These are phyloP conservation scores for Hymenoscyphus repandus DNA, from an alignment of 2,329 filamentous ascomycete genomes.

Conservation along the genomic window DNA sequence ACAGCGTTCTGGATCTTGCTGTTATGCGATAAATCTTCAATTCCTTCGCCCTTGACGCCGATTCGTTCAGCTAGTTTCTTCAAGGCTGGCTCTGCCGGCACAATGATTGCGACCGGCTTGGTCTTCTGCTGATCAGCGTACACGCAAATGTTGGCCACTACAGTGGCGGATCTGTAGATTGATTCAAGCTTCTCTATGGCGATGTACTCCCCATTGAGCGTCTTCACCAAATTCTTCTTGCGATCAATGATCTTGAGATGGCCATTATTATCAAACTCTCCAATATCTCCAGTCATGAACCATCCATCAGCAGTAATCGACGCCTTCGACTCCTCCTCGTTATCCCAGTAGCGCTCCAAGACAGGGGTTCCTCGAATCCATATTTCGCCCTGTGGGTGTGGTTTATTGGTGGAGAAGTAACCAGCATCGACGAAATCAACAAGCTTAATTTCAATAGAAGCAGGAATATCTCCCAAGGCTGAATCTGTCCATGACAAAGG, in stretches of 20 bases:
- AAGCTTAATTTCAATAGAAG: slow-evolving; percentile 80
- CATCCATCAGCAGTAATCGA: slow-evolving; percentile 79
- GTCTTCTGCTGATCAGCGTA: slow-evolving; percentile 71
- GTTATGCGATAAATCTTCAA: slow-evolving; percentile 63
- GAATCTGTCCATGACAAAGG: slow-evolving; percentile 77
- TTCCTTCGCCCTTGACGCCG: slow-evolving; percentile 56
- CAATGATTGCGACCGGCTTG: slow-evolving; percentile 78
- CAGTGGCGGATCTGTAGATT: slow-evolving; percentile 74
- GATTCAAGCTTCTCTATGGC: slow-evolving; percentile 94
- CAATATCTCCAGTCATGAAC: slow-evolving; percentile 97
- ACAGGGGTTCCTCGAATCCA: slow-evolving; percentile 77
- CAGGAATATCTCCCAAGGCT: slow-evolving; percentile 73
- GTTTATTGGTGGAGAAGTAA: slow-evolving; percentile 64
- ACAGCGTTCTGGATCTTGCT: slow-evolving; percentile 57
- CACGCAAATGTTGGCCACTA: slow-evolving; percentile 82
- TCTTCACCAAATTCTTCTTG: slow-evolving; percentile 98
- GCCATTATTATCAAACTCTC: slow-evolving; percentile 75
- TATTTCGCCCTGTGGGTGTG: slow-evolving; percentile 84
- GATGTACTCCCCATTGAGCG: slow-evolving; percentile 91
- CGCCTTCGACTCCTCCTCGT: slow-evolving; percentile 77
- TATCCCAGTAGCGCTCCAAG: slow-evolving; percentile 73
- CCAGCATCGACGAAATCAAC: slow-evolving; percentile 87
- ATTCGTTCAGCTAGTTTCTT: slow-evolving; percentile 53
- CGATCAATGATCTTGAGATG: slow-evolving; percentile 87
- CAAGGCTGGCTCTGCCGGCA: slow-evolving; percentile 60